Base-by-base conservation (phyloP, 1,284 basidiomycete genomes). In the Heliocybe sulcata region DNA sequence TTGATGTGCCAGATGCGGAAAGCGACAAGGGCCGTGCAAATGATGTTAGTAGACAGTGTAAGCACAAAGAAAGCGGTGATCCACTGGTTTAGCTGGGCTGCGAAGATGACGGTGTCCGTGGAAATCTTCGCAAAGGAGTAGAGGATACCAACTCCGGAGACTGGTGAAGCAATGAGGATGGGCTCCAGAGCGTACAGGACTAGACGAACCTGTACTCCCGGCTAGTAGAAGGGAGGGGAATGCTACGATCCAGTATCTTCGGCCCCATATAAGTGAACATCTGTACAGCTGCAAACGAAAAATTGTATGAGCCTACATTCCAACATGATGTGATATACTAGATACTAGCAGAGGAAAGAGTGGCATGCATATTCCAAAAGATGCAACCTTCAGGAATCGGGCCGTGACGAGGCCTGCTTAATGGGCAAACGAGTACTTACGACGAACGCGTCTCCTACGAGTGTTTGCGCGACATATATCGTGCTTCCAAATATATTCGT, bases 21-120 rank as follows among this genome's bases (percentile, higher is more conserved):
- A 9, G 71, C 72, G 23, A 72, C 63, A 3, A 72, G 66, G 16
- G 58, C 72, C 72, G 71, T 72, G 56, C 69, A 72, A 22, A 66
- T 65, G 45, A 71, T 59, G 58, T 73, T 74, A 19, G 68, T 70
- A 14, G 66, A 60, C 22, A 74, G 63, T 16, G 71, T 72, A 35
- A 68, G 57, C 8, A 66, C 64, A 59, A 74, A 71, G 58, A 72
- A 73, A 1, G 69, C 61, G 2, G 67, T 49, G 52, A 72, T 69
- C 71, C 71, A 72, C 20, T 66, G 45, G 19, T 59, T 58, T 1
- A 70, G 58, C 51, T 66, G 45, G 12, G 57, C 55, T 2, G 58
- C 60, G 55, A 72, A 70, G 31, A 69, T 64, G 42, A 62, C 51
- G 25, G 55, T 56, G 19, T 58, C 57, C 8, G 57, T 49, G 16